Evolutionary conservation across 2,329 filamentous ascomycete genomes (phyloP).

Genomic region (Hypoxylon sp.): DNA sequence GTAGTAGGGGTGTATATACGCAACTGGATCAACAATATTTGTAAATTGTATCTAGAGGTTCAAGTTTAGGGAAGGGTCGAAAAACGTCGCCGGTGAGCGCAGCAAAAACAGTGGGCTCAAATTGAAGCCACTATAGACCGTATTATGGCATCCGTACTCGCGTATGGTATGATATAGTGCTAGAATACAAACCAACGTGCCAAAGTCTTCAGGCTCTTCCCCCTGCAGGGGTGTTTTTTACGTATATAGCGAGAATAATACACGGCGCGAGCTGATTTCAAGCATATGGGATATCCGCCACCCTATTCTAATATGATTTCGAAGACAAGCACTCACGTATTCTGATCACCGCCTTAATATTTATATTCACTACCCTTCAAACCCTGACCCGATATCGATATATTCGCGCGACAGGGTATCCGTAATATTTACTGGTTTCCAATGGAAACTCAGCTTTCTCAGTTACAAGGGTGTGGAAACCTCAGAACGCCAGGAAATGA

Average conservation of each 20-base stretch:
- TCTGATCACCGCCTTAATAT: conserved; percentile 12
- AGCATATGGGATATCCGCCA: conserved; percentile 13
- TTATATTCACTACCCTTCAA: conserved; percentile 27
- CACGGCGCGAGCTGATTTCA: conserved; percentile 8
- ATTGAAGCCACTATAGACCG: conserved; percentile 30
- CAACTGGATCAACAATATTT: not conserved
- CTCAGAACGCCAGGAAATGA: conserved; percentile 33
- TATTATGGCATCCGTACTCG: conserved; percentile 32
- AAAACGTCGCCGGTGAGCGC: not conserved
- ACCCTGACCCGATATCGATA: conserved; percentile 20
- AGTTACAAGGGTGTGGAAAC: conserved; percentile 11
- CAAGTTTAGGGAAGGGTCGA: conserved; percentile 4
- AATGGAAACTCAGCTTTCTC: conserved; percentile 25
- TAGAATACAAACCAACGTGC: conserved; percentile 38
- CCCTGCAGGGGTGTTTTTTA: conserved; percentile 14
- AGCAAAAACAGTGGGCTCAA: conserved; percentile 18
- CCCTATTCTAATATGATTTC: conserved; percentile 24
- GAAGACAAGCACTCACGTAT: conserved; percentile 12
- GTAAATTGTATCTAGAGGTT: conserved; percentile 1
- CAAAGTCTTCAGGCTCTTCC: conserved; percentile 24
- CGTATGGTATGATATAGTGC: conserved; percentile 34
- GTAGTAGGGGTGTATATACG: conserved; percentile 6
- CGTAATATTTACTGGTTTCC: conserved; percentile 17
- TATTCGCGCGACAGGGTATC: conserved; percentile 13
- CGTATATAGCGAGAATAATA: conserved; percentile 31